These are phyloP conservation scores for Colletotrichum tropicale DNA, from an alignment of 2,329 filamentous ascomycete species.

Conservation along the genomic window DNA sequence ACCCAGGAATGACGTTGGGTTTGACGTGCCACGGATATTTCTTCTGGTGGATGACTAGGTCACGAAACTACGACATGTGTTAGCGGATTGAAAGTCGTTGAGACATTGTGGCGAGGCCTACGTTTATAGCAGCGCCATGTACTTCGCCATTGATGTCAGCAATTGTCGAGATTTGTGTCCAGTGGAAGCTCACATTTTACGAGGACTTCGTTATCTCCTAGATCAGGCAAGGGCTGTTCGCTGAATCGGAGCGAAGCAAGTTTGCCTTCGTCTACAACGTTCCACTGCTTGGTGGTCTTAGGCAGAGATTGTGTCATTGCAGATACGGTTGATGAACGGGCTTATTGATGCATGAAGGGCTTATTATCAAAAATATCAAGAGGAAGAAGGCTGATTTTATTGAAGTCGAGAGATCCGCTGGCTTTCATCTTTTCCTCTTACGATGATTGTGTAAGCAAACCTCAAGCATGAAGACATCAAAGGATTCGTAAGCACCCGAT, in stretches of 20 bases:
- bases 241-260: background rate
- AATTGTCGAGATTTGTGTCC: conserved; percentile 41
- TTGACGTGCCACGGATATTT: conserved; percentile 28
- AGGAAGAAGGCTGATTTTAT: background rate
- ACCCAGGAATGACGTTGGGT: conserved; percentile 33
- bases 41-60: conserved; percentile 31
- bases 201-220: conserved; percentile 14
- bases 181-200: background rate
- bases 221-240: background rate
- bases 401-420: background rate
- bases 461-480: background rate
- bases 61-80: background rate
- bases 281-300: background rate
- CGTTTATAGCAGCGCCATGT: conserved; percentile 9
- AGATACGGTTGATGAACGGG: background rate
- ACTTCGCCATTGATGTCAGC: conserved; percentile 48
- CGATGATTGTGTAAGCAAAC: background rate
- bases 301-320: background rate
- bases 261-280: background rate
- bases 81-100: background rate
- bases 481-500: background rate
- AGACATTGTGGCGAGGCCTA: background rate
- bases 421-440: background rate
- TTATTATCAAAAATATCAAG: background rate
- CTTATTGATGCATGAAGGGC: no score